Evolutionary conservation across 176 grass and related monocot genomes (phyloP).

Genomic region (Saccharum officinarum): DNA sequence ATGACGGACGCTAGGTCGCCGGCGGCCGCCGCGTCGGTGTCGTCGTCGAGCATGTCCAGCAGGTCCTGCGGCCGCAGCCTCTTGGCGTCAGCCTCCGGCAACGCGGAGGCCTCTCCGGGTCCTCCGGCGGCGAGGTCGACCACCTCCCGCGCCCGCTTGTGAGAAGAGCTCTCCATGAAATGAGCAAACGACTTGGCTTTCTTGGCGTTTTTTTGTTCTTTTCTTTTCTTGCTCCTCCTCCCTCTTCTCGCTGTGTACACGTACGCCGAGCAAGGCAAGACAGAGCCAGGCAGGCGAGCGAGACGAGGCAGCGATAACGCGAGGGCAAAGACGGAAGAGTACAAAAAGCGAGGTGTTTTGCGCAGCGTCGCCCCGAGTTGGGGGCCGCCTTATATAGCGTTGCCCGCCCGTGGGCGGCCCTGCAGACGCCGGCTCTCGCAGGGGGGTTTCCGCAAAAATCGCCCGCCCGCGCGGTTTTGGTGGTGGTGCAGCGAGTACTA

Average conservation of each 20-base stretch:
- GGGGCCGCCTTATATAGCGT: slow-evolving; percentile 49
- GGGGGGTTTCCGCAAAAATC: slow-evolving; percentile 16
- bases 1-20: slow-evolving; percentile 77
- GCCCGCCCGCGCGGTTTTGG: neutral
- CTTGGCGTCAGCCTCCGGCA: slow-evolving; percentile 19
- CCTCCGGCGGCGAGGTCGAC: neutral
- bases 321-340: slow-evolving; percentile 1
- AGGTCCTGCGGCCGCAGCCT: slow-evolving; percentile 57
- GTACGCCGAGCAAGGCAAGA: neutral
- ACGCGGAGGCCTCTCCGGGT: neutral
- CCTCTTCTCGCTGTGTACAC: too few species aligned
- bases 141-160: slow-evolving; percentile 48
- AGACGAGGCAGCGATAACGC: neutral
- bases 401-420: neutral
- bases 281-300: neutral
- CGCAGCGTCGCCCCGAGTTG: slow-evolving; percentile 29
- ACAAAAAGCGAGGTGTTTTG: slow-evolving; percentile 38
- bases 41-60: slow-evolving; percentile 66
- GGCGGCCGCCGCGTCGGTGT: slow-evolving; percentile 26
- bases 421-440: accelerated
- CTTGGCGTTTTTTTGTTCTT: too few species aligned
- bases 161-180: slow-evolving; percentile 31
- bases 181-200: accelerated
- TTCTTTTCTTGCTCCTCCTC: accelerated
- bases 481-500: neutral